Evolutionary conservation across 345 rosid genomes (phyloP), one percentile per base, ranked within the genome.

Genomic region (Eutrema japonicum): DNA sequence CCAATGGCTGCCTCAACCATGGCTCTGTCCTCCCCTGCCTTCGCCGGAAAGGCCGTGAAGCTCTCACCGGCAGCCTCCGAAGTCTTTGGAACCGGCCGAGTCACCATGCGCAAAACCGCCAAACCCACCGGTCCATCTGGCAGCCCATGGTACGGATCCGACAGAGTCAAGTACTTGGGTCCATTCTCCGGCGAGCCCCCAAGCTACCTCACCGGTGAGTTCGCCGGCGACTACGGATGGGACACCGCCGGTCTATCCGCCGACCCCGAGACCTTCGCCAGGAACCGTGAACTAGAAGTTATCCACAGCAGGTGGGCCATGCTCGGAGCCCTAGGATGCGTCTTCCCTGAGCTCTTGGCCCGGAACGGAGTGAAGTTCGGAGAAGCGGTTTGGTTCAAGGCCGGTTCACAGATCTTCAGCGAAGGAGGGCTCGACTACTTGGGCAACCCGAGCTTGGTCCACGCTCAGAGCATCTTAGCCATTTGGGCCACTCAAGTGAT

Each of bases 231-330:
- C 70, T 78, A 78, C 51, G 81, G 81, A 36, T 78, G 81, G 81
- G 81, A 78, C 81, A 78, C 81, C 32, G 96, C 96, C 4, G 97
- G 97, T 5, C 87, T 92, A 45, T 89, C 96, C 0, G 96, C 97
- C 16, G 96, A 92, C 74, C 97, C 93, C 0, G 96, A 87, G 75
- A 89, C 97, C 51, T 92, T 91, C n/a, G 93, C 93, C 37, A 89
- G 81, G 85, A 91, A 88, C 89, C 89, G 95, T 22, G 94, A 88
- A 84, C 89, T 90, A 2, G 92, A 88, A 68, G 96, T 90, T 14
- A 90, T 90, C 82, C 96, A 90, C 80, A 47, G 51, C 46, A 82
- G 96, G 66, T 90, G 96, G 91, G 93, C 93, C 51, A 90, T 88
- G 96, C 80, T 90, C 10, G 93, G 93, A 12, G 93, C 96, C 9